Percentiles rank a stretch among this genome's conserved stretches.
phyloP scores from a whole-genome alignment of 176 grass and related monocot species.

The Stipa capillata region DNA sequence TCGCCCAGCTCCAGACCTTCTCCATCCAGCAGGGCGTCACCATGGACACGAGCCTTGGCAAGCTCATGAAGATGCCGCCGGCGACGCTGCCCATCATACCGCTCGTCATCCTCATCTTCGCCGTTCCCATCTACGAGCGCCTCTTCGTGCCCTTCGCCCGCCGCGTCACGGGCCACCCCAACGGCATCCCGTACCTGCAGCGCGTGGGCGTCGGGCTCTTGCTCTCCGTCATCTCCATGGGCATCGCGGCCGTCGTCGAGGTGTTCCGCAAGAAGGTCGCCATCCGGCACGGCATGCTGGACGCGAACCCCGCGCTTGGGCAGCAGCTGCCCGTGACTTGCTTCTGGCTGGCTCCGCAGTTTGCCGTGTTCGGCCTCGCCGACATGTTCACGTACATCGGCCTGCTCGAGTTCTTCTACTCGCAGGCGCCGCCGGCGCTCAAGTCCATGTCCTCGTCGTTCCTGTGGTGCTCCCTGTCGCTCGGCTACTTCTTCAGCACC shows the following conservation, averaged over 20 bases:
- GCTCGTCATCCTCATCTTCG: conserved; percentile 55
- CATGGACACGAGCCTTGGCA: conserved; percentile 42
- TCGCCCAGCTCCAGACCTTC: conserved; percentile 87
- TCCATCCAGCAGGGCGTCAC: conserved; percentile 58
- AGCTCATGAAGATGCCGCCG: conserved; percentile 18
- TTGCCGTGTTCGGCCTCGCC: conserved; percentile 57
- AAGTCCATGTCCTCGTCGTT: conserved; percentile 68
- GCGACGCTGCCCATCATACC: conserved; percentile 65
- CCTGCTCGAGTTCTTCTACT: conserved; percentile 84
- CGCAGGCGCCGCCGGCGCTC: conserved; percentile 45
- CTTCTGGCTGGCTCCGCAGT: conserved; percentile 75
- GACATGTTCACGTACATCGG: conserved; percentile 81
- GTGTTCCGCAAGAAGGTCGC: conserved; percentile 48
- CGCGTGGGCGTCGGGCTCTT: conserved; percentile 74
- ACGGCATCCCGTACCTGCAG: conserved; percentile 67
- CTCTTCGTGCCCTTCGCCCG: conserved; percentile 59
- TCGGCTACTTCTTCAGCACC: conserved; percentile 74
- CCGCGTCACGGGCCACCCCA: conserved; percentile 40
- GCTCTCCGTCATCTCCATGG: conserved; percentile 58
- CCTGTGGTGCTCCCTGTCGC: conserved; percentile 49
- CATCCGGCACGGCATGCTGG: neutral
- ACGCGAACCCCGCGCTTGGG: neutral
- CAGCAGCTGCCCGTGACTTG: conserved; percentile 20
- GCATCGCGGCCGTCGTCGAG: conserved; percentile 57
- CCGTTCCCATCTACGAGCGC: conserved; percentile 61